Evolutionary conservation across 352 stramenopile genomes (phyloP).

Genomic region (Globisporangium okanoganense): DNA sequence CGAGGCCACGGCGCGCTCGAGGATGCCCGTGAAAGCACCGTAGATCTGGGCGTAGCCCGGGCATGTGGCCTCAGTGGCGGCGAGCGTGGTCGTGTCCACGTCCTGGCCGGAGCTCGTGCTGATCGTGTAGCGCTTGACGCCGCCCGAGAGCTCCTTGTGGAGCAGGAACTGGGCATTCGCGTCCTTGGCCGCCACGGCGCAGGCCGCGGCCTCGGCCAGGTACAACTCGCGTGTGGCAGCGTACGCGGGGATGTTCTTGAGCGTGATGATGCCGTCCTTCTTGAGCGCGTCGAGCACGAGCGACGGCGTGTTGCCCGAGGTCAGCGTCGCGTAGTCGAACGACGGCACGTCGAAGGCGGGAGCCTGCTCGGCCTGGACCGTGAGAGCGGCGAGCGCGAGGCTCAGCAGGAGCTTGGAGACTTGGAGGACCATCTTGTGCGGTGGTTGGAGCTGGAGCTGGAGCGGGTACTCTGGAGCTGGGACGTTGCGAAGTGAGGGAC

Average conservation of each 20-base stretch:
- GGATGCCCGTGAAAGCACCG: slow-evolving; percentile 33
- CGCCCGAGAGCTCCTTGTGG: slow-evolving; percentile 55
- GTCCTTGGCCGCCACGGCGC: slow-evolving; percentile 32
- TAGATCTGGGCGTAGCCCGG: slow-evolving; percentile 39
- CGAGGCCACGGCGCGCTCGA: slow-evolving; percentile 43
- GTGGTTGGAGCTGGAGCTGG: not conserved
- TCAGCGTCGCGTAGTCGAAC: slow-evolving; percentile 53
- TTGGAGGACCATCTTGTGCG: slow-evolving; percentile 7
- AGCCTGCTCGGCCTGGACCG: slow-evolving; percentile 1
- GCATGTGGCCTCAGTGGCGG: slow-evolving; percentile 26
- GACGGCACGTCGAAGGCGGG: slow-evolving; percentile 42
- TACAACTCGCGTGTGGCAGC: slow-evolving; percentile 35
- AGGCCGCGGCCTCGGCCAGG: slow-evolving; percentile 40
- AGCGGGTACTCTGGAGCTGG: not conserved
- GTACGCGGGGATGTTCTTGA: slow-evolving; percentile 62
- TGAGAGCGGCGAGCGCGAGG: slow-evolving; percentile 7
- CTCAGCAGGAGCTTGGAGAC: slow-evolving; percentile 10
- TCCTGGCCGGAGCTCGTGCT: slow-evolving; percentile 44
- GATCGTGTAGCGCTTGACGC: slow-evolving; percentile 70
- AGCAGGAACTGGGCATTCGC: slow-evolving; percentile 37
- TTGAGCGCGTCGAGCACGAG: slow-evolving; percentile 50
- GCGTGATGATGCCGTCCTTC: slow-evolving; percentile 60
- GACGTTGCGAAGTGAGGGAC: not conserved
- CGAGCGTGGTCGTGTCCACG: slow-evolving; percentile 19
- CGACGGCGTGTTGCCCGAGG: slow-evolving; percentile 24